These are phyloP conservation scores for Dendrobium catenatum DNA, from an alignment of 106 monocot species.

Conservation along the genomic window DNA sequence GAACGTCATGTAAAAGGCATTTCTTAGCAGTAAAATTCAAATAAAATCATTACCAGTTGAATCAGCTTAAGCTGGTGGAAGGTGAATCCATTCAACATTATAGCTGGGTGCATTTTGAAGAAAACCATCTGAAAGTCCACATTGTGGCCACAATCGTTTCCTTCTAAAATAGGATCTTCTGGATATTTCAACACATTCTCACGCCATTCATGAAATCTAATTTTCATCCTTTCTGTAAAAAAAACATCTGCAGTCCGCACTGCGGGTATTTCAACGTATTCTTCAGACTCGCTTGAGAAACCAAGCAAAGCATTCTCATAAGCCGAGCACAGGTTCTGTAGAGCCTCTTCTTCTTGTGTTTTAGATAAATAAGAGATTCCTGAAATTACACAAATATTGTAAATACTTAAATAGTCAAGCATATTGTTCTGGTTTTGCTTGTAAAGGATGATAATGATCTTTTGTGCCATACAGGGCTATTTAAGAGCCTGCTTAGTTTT, in stretches of 20 bases:
- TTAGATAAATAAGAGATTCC: conserved; percentile 99
- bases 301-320: conserved; percentile 13
- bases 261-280: conserved; percentile 38
- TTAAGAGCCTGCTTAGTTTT: too few relatives aligned
- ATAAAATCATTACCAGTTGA: conserved; percentile 48
- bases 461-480: too few relatives aligned
- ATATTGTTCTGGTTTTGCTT: background rate
- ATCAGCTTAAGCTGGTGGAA: conserved; percentile 76
- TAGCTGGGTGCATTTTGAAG: conserved; percentile 80
- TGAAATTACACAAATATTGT: conserved; percentile 52
- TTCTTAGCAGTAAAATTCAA: background rate
- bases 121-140: conserved; percentile 58
- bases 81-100: conserved; percentile 68
- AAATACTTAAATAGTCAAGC: conserved; percentile 21
- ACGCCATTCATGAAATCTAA: conserved; percentile 72
- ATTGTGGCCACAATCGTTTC: conserved; percentile 15
- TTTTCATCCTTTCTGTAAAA: conserved; percentile 86
- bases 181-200: conserved; percentile 31
- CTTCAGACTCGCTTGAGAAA: conserved; percentile 12
- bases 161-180: conserved; percentile 9
- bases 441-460: too few relatives aligned
- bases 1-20: background rate
- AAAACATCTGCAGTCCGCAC: conserved; percentile 66
- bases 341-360: conserved; percentile 70
- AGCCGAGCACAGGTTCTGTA: conserved; percentile 21